These are phyloP conservation scores for Stephania cephalantha DNA, from an alignment of 164 flowering plant genomes.

Conservation along the genomic window DNA sequence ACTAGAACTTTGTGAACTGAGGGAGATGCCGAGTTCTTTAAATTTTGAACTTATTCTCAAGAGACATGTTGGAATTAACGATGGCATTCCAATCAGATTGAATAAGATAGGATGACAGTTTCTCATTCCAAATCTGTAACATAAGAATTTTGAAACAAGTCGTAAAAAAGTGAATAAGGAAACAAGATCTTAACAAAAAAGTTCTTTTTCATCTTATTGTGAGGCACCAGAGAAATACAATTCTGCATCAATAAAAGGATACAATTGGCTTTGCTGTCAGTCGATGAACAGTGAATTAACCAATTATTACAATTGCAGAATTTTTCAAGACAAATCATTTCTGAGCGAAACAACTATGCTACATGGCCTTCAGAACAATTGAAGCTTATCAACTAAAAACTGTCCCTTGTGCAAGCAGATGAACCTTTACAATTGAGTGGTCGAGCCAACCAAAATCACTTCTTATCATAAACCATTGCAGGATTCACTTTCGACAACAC, in stretches of 20 bases:
- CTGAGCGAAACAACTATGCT: background rate
- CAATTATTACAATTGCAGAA: background rate
- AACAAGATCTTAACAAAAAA: background rate
- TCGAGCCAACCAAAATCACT: background rate
- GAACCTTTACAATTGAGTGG: background rate
- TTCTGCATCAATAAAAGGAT: background rate
- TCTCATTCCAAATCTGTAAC: too few relatives aligned
- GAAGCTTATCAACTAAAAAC: too few relatives aligned
- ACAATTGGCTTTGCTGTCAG: too few relatives aligned
- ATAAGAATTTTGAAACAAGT: too few relatives aligned
- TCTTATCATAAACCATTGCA: background rate
- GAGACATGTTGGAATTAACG: too few relatives aligned
- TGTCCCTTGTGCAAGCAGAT: background rate
- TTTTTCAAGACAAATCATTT: background rate
- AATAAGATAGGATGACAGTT: too few relatives aligned
- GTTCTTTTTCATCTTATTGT: background rate
- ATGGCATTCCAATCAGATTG: too few relatives aligned
- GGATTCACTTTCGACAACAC: background rate
- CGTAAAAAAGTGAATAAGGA: background rate
- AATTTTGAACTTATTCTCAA: too few relatives aligned
- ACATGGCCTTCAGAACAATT: background rate
- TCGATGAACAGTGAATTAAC: too few relatives aligned
- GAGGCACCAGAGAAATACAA: background rate
- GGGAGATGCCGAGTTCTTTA: too few relatives aligned
- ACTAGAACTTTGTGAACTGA: too few relatives aligned